Evolutionary conservation across 192 early-diverging fungal species (phyloP), one percentile per base, ranked within the genome.

Genomic region (Linnemannia elongata): DNA sequence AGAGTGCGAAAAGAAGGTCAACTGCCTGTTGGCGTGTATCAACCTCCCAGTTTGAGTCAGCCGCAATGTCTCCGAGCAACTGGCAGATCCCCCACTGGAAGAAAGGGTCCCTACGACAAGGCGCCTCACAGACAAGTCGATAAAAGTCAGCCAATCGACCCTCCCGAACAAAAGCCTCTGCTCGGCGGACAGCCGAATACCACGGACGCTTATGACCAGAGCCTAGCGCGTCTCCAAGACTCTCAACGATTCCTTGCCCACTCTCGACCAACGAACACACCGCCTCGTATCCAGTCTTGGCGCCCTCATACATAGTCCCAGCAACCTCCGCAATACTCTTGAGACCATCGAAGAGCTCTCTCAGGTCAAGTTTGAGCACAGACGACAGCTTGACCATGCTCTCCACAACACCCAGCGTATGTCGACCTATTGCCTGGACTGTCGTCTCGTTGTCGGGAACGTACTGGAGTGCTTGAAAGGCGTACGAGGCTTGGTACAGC

Each of bases 41-140:
- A 12, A 33, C 1, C 0, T 66, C 60, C 60, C 60, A 66, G 3
- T 15, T 33, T 2, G 30, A 12, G 4, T 66, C 12, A 3, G 72
- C 22, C 4, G 72, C 72, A 9, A 73, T 30, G 12, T 45, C 27
- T 49, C 72, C 72, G n/a, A 73, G 22, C n/a, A 41, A 6, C 44
- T 41, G 38, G 44, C 72, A 73, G 27, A 73, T 73, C 8, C 72
- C 72, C 72, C 72, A 73, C 44, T 73, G 72, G 42, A 73, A 73
- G 27, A 45, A 41, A 7, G 44, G 41, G 17, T 73, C 44, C 13
- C 20, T 41, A 30, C 72, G 38, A 30, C 72, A 73, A 15, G 42
- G 38, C 6, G 72, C 38, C 42, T 45, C 72, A 15, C 39, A 24
- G n/a, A 73, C 42, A n/a, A 73, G 44, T 27, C 27, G 22, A 17